Base-by-base conservation (phyloP, 2,329 filamentous ascomycete species). In the Sarocladiaceae sp. region DNA sequence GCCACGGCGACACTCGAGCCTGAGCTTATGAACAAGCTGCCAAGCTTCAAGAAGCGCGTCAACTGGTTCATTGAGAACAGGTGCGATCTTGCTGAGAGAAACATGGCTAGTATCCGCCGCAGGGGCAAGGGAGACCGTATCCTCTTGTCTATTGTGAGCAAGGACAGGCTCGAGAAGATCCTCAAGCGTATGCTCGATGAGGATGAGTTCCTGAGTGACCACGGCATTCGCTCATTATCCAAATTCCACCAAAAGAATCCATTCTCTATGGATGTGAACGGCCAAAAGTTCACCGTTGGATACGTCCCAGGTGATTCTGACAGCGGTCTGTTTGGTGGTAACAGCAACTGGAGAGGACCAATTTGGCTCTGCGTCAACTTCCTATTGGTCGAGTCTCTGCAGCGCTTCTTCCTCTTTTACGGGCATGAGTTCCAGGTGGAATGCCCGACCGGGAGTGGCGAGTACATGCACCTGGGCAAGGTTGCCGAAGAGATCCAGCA, bases 331-430 rank as follows among this genome's bases (percentile, higher is more conserved):
- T 97, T 97, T 58, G 91, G 91, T 44, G 91, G 91, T 53, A 97
- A 97, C 75, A 95, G 89, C 64, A 97, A 97, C 66, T 97, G 91
- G 91, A 81, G 91, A 67, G 91, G 85, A 1, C 91, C 93, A 0
- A 91, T 95, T 54, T 97, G 91, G 91, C 75, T 96, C 40, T 93
- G 88, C 50, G 89, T 95, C 67, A 97, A 97, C 66, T 96, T 95
- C 68, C 68, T 97, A 44, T 76, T 97, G 12, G 85, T 97, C 32
- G 91, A 97, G 63, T 91, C 90, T 6, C 76, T 96, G n/a, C 86
- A 95, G 56, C 78, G 91, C 24, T 97, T 95, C 72, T 94, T 88
- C 69, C 84, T 97, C 67, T 97, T 95, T 72, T 96, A 97, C 59
- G 91, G 91, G 48, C 85, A 86, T 47, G 78, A 81, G 13, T 80